Evolutionary conservation across 2,329 filamentous ascomycete genomes (phyloP).

Genomic region (Neopestalotiopsis rosae): DNA sequence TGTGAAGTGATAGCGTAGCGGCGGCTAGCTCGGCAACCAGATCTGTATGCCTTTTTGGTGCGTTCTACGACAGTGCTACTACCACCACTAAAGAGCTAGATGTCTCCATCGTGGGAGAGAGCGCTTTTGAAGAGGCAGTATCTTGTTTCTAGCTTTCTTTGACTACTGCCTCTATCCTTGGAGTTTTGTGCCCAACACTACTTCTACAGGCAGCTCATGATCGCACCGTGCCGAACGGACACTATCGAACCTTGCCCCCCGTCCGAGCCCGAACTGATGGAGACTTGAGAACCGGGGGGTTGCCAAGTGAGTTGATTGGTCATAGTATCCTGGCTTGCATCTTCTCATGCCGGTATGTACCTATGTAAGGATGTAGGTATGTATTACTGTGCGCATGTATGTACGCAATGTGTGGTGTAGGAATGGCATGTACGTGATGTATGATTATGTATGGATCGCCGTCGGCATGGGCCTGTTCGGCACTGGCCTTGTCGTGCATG

Average conservation of each 20-base stretch:
- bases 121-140: not conserved
- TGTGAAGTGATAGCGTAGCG: not conserved
- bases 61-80: not conserved
- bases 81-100: not conserved
- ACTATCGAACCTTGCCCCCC: constrained; percentile 24
- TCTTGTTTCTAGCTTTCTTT: not conserved
- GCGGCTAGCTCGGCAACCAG: constrained; percentile 14
- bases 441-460: constrained; percentile 18
- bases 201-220: constrained; percentile 20
- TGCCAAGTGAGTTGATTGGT: constrained; percentile 18
- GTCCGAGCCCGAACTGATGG: constrained; percentile 10
- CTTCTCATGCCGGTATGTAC: constrained; percentile 17
- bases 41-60: not conserved
- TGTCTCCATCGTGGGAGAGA: not conserved
- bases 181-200: constrained; percentile 2
- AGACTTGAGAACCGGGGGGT: not conserved
- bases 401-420: not conserved
- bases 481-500: constrained; percentile 14
- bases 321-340: constrained; percentile 14
- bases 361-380: not conserved
- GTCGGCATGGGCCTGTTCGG: constrained; percentile 18
- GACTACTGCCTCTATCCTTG: not conserved
- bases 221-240: constrained; percentile 33
- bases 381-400: not conserved
- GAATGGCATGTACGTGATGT: not conserved